Conservation (phyloP, 805 yeast species). For the Lipomyces orientalis region DNA sequence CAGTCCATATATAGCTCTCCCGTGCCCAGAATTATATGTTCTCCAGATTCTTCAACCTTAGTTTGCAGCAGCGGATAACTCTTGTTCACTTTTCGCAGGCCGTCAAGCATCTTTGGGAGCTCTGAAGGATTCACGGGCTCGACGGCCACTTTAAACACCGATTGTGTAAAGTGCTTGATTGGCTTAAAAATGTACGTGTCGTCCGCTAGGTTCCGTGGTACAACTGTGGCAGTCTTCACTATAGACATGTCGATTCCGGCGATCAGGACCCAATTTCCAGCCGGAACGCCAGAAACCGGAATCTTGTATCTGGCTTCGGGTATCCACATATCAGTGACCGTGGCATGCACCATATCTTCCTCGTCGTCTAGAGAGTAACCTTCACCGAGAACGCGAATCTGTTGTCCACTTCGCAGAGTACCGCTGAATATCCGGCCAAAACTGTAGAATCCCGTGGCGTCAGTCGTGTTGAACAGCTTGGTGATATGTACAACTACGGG, state of each 20-base stretch:
- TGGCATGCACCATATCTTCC: slow-evolving; percentile 55
- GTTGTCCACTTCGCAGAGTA: slow-evolving; percentile 53
- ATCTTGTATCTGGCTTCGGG: slow-evolving; percentile 75
- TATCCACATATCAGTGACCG: slow-evolving; percentile 49
- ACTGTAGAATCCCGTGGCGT: slow-evolving; percentile 60
- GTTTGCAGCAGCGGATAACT: slow-evolving; percentile 69
- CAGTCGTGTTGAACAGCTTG: slow-evolving; percentile 62
- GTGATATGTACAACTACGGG: slow-evolving; percentile 60
- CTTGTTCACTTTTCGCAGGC: slow-evolving; percentile 64
- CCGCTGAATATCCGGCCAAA: slow-evolving; percentile 71
- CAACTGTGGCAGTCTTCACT: slow-evolving; percentile 67
- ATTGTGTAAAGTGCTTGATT: slow-evolving; percentile 54
- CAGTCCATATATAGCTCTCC: slow-evolving; percentile 92
- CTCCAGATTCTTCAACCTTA: slow-evolving; percentile 89
- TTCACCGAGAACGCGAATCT: slow-evolving; percentile 64
- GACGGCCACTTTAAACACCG: slow-evolving; percentile 80
- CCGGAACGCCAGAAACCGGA: slow-evolving; percentile 57
- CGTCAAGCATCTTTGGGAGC: slow-evolving; percentile 72
- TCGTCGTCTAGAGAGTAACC: slow-evolving; percentile 53
- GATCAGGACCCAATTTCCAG: slow-evolving; percentile 73
- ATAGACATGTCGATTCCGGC: slow-evolving; percentile 65
- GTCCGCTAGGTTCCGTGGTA: slow-evolving; percentile 41
- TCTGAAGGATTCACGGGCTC: slow-evolving; percentile 84
- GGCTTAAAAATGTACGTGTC: slow-evolving; percentile 49
- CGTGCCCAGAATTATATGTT: slow-evolving; percentile 75